phyloP scores from a whole-genome alignment of 1,139 yeast genomes.

The Blastobotrys arbuscula region DNA sequence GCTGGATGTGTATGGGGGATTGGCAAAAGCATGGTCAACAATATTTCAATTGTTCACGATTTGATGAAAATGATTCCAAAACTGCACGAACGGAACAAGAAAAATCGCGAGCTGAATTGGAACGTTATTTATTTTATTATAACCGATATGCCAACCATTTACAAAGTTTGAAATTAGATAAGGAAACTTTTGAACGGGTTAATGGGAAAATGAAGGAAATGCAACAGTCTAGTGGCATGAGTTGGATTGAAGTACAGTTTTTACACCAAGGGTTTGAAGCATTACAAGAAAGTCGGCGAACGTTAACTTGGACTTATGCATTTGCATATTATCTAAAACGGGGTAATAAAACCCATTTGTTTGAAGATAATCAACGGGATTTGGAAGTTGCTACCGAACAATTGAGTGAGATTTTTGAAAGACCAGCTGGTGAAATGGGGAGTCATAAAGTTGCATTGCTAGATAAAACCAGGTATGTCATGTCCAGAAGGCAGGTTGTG shows the following conservation, averaged over 20 bases:
- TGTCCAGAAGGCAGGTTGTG: slow-evolving; percentile 31
- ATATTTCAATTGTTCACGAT: slow-evolving; percentile 64
- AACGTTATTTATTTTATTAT: slow-evolving; percentile 72
- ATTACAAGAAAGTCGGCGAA: slow-evolving; percentile 63
- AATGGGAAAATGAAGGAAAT: slow-evolving; percentile 60
- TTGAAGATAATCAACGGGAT: slow-evolving; percentile 70
- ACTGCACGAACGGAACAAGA: slow-evolving; percentile 34
- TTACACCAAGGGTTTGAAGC: slow-evolving; percentile 65
- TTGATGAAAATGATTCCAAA: slow-evolving; percentile 40
- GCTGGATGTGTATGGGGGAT: slow-evolving; percentile 84
- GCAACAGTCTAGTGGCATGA: slow-evolving; percentile 57
- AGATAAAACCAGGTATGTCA: slow-evolving; percentile 37
- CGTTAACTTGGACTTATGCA: slow-evolving; percentile 89
- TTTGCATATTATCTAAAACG: slow-evolving; percentile 62
- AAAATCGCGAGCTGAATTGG: slow-evolving; percentile 41
- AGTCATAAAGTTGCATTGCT: slow-evolving; percentile 30
- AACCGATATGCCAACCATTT: slow-evolving; percentile 74
- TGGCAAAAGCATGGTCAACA: slow-evolving; percentile 71
- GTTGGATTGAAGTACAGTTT: slow-evolving; percentile 91
- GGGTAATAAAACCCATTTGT: slow-evolving; percentile 43
- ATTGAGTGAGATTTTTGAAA: slow-evolving; percentile 60
- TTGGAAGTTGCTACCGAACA: slow-evolving; percentile 73
- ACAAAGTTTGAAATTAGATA: slow-evolving; percentile 70
- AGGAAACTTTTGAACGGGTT: slow-evolving; percentile 54
- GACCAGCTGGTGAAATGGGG: slow-evolving; percentile 32